Evolutionary conservation across 345 rosid genomes (phyloP).

Genomic region (Eutrema heterophyllum): DNA sequence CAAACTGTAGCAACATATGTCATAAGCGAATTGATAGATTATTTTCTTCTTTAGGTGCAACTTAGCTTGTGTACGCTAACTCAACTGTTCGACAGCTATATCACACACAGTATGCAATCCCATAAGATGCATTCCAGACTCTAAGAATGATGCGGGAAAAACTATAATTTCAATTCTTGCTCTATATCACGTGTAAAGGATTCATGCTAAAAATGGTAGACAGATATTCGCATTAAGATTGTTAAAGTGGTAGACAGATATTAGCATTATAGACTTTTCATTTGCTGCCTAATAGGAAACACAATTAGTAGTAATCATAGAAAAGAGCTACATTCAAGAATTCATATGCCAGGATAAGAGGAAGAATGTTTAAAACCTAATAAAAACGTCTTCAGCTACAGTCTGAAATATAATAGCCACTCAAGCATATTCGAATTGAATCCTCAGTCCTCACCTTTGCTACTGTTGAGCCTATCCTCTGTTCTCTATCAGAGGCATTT

Average conservation of each 20-base stretch:
- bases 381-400: not conserved
- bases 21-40: constrained; percentile 2
- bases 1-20: not conserved
- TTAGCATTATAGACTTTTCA: not conserved
- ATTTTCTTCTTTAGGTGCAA: not conserved
- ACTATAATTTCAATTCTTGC: not conserved
- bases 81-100: not conserved
- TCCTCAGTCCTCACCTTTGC: constrained; percentile 65
- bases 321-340: not conserved
- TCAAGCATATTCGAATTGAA: not conserved
- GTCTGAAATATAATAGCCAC: not conserved
- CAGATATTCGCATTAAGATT: not conserved
- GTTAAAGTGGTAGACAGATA: not conserved
- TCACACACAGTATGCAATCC: not conserved
- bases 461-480: constrained; percentile 78
- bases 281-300: not conserved
- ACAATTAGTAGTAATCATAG: not conserved
- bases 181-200: not conserved
- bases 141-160: not conserved
- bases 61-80: not conserved
- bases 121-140: constrained; percentile 4
- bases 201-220: not conserved
- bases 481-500: constrained; percentile 83
- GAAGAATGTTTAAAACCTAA: not conserved
- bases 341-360: not conserved